Evolutionary conservation across 2,329 filamentous ascomycete genomes (phyloP).

Genomic region (Fusarium solani-melongenae): DNA sequence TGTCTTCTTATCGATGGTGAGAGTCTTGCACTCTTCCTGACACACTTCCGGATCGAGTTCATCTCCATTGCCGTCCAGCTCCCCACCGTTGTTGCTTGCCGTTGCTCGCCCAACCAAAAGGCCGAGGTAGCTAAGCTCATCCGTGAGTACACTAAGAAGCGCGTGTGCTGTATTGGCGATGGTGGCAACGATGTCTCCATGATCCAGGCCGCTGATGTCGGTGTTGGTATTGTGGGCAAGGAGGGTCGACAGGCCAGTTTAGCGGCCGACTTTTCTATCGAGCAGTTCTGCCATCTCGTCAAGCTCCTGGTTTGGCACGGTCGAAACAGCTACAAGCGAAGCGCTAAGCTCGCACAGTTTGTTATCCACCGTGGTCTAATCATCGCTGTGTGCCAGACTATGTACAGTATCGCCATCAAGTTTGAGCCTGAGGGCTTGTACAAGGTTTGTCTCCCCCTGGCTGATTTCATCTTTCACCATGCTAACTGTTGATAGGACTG

Average conservation of each 20-base stretch:
- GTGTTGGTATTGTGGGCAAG: constrained; percentile 97
- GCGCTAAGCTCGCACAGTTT: constrained; percentile 95
- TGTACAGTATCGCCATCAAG: constrained; percentile 92
- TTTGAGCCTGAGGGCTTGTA: constrained; percentile 97
- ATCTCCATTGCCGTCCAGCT: constrained; percentile 88
- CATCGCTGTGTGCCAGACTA: constrained; percentile 94
- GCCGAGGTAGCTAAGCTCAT: constrained; percentile 93
- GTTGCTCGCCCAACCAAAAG: constrained; percentile 96
- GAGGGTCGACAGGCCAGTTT: constrained; percentile 95
- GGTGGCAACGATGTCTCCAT: constrained; percentile 98
- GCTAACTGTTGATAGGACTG: constrained; percentile 71
- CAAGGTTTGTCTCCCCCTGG: constrained; percentile 60
- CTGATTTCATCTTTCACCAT: background rate
- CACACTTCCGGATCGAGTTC: constrained; percentile 85
- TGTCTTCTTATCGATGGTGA: constrained; percentile 96
- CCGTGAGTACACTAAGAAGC: constrained; percentile 90
- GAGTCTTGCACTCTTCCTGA: constrained; percentile 84
- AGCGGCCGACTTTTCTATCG: constrained; percentile 96
- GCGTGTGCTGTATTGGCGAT: constrained; percentile 97
- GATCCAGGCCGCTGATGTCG: constrained; percentile 98
- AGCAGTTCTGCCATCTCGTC: constrained; percentile 93
- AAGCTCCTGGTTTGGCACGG: constrained; percentile 99
- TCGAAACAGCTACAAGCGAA: constrained; percentile 95
- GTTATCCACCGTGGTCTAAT: constrained; percentile 98
- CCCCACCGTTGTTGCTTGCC: constrained; percentile 93